Evolutionary conservation across 1,284 basidiomycete species (phyloP), one percentile per base, ranked within the genome.

Genomic region (Trametes polyzona): DNA sequence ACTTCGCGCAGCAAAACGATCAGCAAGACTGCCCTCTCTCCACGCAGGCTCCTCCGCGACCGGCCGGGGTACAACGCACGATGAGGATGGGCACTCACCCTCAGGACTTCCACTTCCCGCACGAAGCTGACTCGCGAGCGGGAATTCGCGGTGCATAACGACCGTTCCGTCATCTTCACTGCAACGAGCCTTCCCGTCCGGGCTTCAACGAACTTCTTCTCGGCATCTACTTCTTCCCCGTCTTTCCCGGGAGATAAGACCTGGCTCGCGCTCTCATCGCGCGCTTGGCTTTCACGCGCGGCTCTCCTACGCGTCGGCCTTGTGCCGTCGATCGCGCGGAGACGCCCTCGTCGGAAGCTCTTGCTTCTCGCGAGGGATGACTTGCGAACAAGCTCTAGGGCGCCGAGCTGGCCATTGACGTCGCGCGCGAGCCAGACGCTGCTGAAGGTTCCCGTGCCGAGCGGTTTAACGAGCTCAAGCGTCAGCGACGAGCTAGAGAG

Each of bases 91-190:
- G 32, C 32, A 70, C 70, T 60, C 69, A 89, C 87, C 71, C 88
- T 83, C 36, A 96, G 76, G 11, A 96, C 89, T 67, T 95, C 92
- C 11, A 94, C 93, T 73, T 96, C 93, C 24, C 93, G 80, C 39
- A 94, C 83, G 70, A 95, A 95, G 60, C 88, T 88, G 54, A 95
- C 92, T 29, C 89, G 75, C 59, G 92, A 92, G 47, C 92, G 77
- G 60, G 93, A 80, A 65, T 86, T 83, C 48, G 74, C 72, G 37
- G 78, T 76, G 63, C 80, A 85, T 23, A 78, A 65, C 36, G 78
- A 75, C 32, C 86, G 77, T 48, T 87, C 83, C 23, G 94, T 90
- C 79, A 95, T 83, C 78, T 96, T 96, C 67, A 96, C 85, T 7
- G 94, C 93, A 7, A 94, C 92, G 1, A 91, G 68, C 43, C 79